Percentiles rank a stretch among this genome's conserved stretches.
These are phyloP conservation scores for Apiospora koreana DNA, from an alignment of 2,329 filamentous ascomycete genomes.

Conservation along the genomic window DNA sequence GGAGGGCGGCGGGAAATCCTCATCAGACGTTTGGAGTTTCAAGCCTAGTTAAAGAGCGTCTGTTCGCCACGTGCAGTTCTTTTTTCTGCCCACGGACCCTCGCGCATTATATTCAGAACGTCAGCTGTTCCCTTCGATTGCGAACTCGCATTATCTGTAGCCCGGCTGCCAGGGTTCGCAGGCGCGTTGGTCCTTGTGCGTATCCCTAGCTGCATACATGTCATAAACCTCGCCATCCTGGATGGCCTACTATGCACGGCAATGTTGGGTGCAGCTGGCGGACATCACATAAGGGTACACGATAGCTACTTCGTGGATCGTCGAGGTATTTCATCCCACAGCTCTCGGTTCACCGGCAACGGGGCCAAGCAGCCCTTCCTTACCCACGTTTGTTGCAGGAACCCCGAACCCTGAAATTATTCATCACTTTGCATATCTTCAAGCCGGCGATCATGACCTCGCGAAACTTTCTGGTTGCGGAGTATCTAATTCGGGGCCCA, in stretches of 20 bases:
- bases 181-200: background rate
- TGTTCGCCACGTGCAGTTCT: background rate
- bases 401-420: background rate
- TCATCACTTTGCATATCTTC: background rate
- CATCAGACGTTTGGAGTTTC: conserved; percentile 1
- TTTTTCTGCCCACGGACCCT: background rate
- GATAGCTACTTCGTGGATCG: background rate
- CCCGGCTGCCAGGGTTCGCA: background rate
- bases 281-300: background rate
- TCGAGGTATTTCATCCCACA: background rate
- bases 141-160: background rate
- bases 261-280: background rate
- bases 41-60: background rate
- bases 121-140: background rate
- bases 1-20: background rate
- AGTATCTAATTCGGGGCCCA: background rate
- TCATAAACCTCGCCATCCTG: background rate
- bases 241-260: background rate
- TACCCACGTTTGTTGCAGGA: background rate
- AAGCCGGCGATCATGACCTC: background rate
- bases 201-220: background rate
- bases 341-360: background rate
- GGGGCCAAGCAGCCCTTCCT: background rate
- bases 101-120: background rate
- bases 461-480: background rate